These are phyloP conservation scores for Fusarium abutilonis DNA, from an alignment of 2,329 filamentous ascomycete species.

Conservation along the genomic window DNA sequence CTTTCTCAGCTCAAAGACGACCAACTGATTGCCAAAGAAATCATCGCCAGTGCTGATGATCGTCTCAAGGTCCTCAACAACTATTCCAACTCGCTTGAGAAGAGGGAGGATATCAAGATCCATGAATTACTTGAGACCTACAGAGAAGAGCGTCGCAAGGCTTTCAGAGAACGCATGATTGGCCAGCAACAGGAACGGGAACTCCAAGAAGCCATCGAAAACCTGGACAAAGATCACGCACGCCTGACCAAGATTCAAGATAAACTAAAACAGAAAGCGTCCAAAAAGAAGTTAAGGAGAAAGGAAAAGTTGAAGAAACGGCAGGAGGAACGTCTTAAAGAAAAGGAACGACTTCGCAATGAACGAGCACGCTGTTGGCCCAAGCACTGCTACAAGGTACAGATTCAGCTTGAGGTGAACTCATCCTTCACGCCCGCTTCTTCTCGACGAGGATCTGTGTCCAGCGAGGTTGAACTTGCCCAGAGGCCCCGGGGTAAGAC, in stretches of 20 bases:
- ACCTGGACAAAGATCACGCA: slow-evolving; percentile 48
- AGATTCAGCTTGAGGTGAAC: slow-evolving; percentile 61
- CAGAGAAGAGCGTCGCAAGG: slow-evolving; percentile 54
- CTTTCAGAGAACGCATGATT: slow-evolving; percentile 54
- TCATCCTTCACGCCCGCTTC: slow-evolving; percentile 54
- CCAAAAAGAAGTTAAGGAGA: slow-evolving; percentile 50
- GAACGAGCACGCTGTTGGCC: slow-evolving; percentile 62
- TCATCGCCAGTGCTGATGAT: slow-evolving; percentile 41
- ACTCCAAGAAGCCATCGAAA: slow-evolving; percentile 48
- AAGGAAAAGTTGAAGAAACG: slow-evolving; percentile 50
- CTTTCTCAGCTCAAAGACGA: slow-evolving; percentile 46
- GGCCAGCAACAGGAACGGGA: slow-evolving; percentile 48
- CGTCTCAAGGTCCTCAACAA: slow-evolving; percentile 56
- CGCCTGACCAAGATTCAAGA: slow-evolving; percentile 45
- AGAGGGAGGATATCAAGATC: slow-evolving; percentile 50
- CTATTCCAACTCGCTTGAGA: slow-evolving; percentile 52
- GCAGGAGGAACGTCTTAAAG: slow-evolving; percentile 51
- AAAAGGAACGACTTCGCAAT: slow-evolving; percentile 55
- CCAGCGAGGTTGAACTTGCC: slow-evolving; percentile 63
- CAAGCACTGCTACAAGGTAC: slow-evolving; percentile 59
- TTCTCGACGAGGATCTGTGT: slow-evolving; percentile 60
- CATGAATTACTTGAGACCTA: slow-evolving; percentile 54
- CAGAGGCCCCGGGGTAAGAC: slow-evolving; percentile 51
- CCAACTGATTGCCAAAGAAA: slow-evolving; percentile 34
- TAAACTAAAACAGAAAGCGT: slow-evolving; percentile 44